phyloP scores from a whole-genome alignment of 2,329 filamentous ascomycete genomes.

The Cyclaneusma minus region DNA sequence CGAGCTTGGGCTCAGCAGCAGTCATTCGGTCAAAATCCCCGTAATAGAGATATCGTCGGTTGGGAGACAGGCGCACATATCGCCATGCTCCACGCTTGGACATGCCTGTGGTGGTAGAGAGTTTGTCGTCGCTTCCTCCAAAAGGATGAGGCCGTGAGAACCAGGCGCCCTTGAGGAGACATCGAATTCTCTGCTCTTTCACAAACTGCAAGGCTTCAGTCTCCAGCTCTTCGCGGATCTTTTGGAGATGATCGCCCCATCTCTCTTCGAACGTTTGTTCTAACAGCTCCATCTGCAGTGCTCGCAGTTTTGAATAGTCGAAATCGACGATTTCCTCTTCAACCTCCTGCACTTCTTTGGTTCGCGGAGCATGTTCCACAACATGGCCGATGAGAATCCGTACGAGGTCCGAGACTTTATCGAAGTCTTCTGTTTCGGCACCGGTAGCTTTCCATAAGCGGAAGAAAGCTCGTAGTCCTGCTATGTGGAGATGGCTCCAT shows the following conservation, averaged over 20 bases:
- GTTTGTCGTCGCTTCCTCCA: slow-evolving; percentile 22
- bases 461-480: slow-evolving; percentile 75
- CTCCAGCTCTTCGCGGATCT: slow-evolving; percentile 82
- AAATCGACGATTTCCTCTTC: slow-evolving; percentile 81
- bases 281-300: slow-evolving; percentile 85
- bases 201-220: slow-evolving; percentile 90
- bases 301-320: slow-evolving; percentile 62
- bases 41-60: slow-evolving; percentile 80
- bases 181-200: slow-evolving; percentile 89
- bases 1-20: slow-evolving; percentile 51
- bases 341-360: slow-evolving; percentile 70
- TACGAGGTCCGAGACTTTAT: slow-evolving; percentile 82
- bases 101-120: slow-evolving; percentile 14
- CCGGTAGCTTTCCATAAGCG: slow-evolving; percentile 84
- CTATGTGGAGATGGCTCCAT: slow-evolving; percentile 82
- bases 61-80: slow-evolving; percentile 80
- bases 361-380: slow-evolving; percentile 65
- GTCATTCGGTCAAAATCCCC: slow-evolving; percentile 61
- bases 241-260: slow-evolving; percentile 79
- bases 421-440: slow-evolving; percentile 74
- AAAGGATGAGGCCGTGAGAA: slow-evolving; percentile 50
- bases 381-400: slow-evolving; percentile 83
- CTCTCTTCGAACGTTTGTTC: slow-evolving; percentile 86
- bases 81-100: slow-evolving; percentile 48
- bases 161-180: slow-evolving; percentile 79